Evolutionary conservation across 305 asterid genomes (phyloP), one percentile per base, ranked within the genome.

Genomic region (Withania somnifera): DNA sequence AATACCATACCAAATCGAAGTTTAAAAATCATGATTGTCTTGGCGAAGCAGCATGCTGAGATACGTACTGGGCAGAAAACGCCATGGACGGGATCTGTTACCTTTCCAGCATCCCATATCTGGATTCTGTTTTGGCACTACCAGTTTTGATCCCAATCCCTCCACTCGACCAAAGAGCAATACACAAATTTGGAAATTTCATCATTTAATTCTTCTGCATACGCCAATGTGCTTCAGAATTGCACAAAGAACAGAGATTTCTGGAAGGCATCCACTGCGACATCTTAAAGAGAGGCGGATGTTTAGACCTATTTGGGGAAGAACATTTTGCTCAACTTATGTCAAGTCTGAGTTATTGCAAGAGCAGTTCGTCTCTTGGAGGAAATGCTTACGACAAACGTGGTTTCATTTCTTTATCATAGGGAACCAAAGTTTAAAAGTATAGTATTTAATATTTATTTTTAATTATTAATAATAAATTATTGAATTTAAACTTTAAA

Each of bases 321-420:
- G 79, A 93, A 92, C 84, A 84, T 92, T 84, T 82, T 92, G 89
- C 84, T 92, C 5, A 93, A 91, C 30, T 50, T 84, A 1, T 77
- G 38, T 81, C 11, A 91, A 91, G 87, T 81, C 79, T 14, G 93
- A 88, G 53, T 60, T 64, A 56, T 81, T 87, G n/a, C 47, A 51
- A 1, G 92, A 89, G 95, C 90, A 11, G 81, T 82, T 51, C 83
- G 75, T 6, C 8, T 91, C 92, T 95, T 95, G 84, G 97, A 90
- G 28, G 95, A 92, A 91, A 95, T 92, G 94, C 83, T 79, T 1
- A 88, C 84, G 0, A 86, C 90, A 87, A 90, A 92, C 77, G 87
- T 91, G 85, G 97, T 95, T 83, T 93, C 98, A 2, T 91, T 91
- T 83, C n/a, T n/a, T n/a, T n/a, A n/a, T n/a, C n/a, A n/a, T n/a